Percentiles rank a stretch among this genome's conserved stretches.
Conservation (phyloP, 768 basidiomycete species). For the Gyrodon lividus region DNA sequence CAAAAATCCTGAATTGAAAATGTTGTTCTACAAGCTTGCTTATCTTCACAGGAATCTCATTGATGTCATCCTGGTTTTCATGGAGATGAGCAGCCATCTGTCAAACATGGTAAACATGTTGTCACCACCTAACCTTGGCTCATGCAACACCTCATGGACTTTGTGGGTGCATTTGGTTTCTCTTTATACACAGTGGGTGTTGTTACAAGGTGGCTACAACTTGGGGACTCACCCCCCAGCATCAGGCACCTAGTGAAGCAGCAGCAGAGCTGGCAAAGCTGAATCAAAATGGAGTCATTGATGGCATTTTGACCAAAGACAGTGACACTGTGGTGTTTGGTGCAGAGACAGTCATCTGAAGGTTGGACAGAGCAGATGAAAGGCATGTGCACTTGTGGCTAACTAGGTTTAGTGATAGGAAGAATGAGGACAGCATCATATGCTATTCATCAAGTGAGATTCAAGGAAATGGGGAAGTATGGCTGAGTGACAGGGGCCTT, state of each 20-base stretch:
- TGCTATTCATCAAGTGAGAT: too few relatives aligned
- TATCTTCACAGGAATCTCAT: slow-evolving; percentile 36
- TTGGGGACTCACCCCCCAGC: too few relatives aligned
- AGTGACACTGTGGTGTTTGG: slow-evolving; percentile 2
- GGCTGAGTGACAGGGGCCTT: neutral
- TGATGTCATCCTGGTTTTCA: slow-evolving; percentile 60
- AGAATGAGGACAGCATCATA: neutral
- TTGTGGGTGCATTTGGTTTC: too few relatives aligned
- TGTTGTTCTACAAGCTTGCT: slow-evolving; percentile 44
- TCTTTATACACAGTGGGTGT: slow-evolving; percentile 25
- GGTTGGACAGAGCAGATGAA: too few relatives aligned
- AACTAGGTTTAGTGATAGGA: neutral
- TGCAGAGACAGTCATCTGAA: too few relatives aligned
- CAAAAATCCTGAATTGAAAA: slow-evolving; percentile 43
- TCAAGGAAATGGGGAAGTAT: neutral
- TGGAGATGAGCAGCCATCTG: slow-evolving; percentile 41
- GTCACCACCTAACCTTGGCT: slow-evolving; percentile 31
- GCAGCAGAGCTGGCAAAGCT: slow-evolving; percentile 1
- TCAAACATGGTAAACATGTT: slow-evolving; percentile 40
- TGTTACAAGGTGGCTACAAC: neutral
- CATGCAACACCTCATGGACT: slow-evolving; percentile 20
- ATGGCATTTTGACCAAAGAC: neutral
- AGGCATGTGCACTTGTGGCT: neutral
- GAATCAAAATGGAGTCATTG: neutral
- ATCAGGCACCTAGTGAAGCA: slow-evolving; percentile 5